Evolutionary conservation across 148 eudicot species (phyloP).

Genomic region (Chenopodium formosanum): DNA sequence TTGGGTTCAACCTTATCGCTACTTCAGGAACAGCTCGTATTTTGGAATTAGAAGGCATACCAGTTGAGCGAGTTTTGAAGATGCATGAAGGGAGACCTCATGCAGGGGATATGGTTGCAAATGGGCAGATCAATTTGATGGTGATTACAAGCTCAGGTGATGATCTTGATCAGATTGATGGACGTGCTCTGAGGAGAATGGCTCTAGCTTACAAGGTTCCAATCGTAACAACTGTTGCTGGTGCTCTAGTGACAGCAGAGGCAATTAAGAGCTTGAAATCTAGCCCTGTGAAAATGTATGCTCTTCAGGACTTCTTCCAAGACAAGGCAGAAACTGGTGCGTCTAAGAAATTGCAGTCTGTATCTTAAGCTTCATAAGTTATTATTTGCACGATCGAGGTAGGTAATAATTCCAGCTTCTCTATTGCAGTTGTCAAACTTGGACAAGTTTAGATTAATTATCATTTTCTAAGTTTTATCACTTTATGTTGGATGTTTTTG

Average conservation of each 20-base stretch:
- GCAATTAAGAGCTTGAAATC: constrained; percentile 78
- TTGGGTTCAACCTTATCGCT: constrained; percentile 68
- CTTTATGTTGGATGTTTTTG: constrained; percentile 14
- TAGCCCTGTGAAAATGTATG: constrained; percentile 63
- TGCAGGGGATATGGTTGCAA: constrained; percentile 89
- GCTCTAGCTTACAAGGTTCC: constrained; percentile 89
- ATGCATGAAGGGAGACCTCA: constrained; percentile 98
- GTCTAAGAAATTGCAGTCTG: constrained; percentile 44
- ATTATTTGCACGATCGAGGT: neutral
- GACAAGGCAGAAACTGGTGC: constrained; percentile 24
- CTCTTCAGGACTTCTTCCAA: constrained; percentile 89
- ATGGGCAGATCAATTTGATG: constrained; percentile 86
- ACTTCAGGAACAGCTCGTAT: constrained; percentile 86
- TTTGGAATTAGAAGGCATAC: constrained; percentile 74
- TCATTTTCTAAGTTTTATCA: constrained; percentile 2
- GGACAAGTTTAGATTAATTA: neutral
- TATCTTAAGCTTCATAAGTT: constrained; percentile 27
- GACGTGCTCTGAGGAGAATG: constrained; percentile 89
- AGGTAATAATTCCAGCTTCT: constrained; percentile 21
- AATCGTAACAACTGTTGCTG: constrained; percentile 80
- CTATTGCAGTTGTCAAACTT: neutral
- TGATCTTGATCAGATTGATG: constrained; percentile 81
- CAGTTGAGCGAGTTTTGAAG: constrained; percentile 82
- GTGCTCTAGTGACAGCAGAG: constrained; percentile 80
- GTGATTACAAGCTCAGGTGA: constrained; percentile 95